Conservation (phyloP, 1,139 yeast genomes). For the Kurtzmaniella quercitrusa region DNA sequence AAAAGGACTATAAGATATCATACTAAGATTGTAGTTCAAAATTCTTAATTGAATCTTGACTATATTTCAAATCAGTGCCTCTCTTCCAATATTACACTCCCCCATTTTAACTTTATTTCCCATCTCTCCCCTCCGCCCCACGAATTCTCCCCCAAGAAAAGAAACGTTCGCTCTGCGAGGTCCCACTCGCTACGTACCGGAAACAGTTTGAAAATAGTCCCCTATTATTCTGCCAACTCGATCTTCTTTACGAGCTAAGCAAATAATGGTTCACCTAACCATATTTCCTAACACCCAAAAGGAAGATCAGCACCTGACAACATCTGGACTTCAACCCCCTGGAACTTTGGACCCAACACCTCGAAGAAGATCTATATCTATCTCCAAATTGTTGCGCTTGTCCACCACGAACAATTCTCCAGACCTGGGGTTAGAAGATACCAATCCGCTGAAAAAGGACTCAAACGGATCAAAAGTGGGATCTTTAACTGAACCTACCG, state of each 20-base stretch:
- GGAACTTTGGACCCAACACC: slow-evolving; percentile 1
- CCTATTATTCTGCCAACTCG: neutral
- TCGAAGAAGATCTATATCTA: slow-evolving; percentile 16
- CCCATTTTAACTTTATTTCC: neutral
- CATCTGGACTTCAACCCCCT: slow-evolving; percentile 1
- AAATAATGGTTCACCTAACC: slow-evolving; percentile 7
- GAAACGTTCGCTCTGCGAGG: neutral
- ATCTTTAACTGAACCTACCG: no score
- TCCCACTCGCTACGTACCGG: neutral
- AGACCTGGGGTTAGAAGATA: neutral
- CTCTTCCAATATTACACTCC: neutral
- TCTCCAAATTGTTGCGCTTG: slow-evolving; percentile 15
- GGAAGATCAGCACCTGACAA: slow-evolving; percentile 5
- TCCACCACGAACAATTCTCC: slow-evolving; percentile 10
- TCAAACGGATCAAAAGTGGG: no score
- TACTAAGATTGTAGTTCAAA: no score
- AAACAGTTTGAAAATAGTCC: neutral
- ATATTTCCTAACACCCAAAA: slow-evolving; percentile 5
- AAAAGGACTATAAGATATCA: no score
- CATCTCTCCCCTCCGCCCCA: neutral
- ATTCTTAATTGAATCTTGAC: no score
- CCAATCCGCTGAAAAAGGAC: neutral
- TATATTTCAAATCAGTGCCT: no score
- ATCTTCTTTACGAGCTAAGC: neutral
- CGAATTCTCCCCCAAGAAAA: neutral